Conservation (phyloP, 1,284 basidiomycete species). For the Termitomyces sp. region DNA sequence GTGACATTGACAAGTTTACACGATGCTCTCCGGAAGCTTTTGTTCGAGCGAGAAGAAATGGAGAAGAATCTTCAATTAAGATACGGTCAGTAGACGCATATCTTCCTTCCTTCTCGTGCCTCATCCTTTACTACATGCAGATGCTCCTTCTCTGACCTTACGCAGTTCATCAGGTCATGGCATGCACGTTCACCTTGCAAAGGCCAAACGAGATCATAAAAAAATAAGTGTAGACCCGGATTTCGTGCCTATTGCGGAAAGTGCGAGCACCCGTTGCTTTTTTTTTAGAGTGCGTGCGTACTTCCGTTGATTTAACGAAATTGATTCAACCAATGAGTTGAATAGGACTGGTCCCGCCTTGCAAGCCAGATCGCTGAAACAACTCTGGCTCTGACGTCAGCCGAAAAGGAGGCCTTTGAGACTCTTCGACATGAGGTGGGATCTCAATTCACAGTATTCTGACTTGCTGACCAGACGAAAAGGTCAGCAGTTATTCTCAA, state of each 20-base stretch:
- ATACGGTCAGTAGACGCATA: slow-evolving; percentile 44
- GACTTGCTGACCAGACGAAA: slow-evolving; percentile 5
- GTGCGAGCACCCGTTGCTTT: slow-evolving; percentile 61
- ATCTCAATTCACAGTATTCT: neutral
- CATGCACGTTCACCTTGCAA: slow-evolving; percentile 68
- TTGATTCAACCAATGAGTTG: neutral
- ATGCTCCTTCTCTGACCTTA: slow-evolving; percentile 65
- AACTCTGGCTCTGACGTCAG: slow-evolving; percentile 46
- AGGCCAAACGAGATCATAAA: slow-evolving; percentile 53
- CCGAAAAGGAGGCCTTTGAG: slow-evolving; percentile 72
- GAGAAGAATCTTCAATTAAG: slow-evolving; percentile 49
- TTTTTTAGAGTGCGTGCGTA: slow-evolving; percentile 63
- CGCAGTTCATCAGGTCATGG: slow-evolving; percentile 65
- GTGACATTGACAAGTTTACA: slow-evolving; percentile 54
- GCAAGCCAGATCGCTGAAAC: slow-evolving; percentile 62
- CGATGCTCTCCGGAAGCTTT: slow-evolving; percentile 39
- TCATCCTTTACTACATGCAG: slow-evolving; percentile 32
- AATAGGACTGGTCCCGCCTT: slow-evolving; percentile 72
- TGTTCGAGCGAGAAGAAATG: slow-evolving; percentile 45
- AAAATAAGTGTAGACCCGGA: slow-evolving; percentile 42
- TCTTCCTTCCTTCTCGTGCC: neutral
- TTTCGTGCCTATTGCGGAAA: slow-evolving; percentile 60
- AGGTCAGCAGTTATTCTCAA: slow-evolving; percentile 61
- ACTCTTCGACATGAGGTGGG: slow-evolving; percentile 61
- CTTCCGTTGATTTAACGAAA: slow-evolving; percentile 8